Base-by-base conservation (phyloP, 202 grass and related monocot species). In the Panicum virgatum region DNA sequence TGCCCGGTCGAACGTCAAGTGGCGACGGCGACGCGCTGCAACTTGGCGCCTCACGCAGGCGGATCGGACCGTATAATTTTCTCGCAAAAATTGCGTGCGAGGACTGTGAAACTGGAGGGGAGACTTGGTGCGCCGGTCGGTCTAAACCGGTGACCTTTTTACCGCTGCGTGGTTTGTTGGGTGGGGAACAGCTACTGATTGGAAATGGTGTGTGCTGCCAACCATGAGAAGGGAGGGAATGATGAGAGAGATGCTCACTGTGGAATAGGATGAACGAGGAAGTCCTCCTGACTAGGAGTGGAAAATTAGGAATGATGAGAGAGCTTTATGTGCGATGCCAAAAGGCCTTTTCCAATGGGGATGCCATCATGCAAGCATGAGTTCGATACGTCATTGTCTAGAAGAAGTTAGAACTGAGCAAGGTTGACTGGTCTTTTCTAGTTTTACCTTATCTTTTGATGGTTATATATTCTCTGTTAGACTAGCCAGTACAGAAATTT, bases 21-120 rank as follows among this genome's bases (percentile, higher is more conserved):
- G 72, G 62, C 5, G 20, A 15, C 47, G 82, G 46, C 77, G 77
- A 85, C 63, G 40, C 48, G 27, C 48, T 32, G 80, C 80, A 67
- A 75, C 75, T 88, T 80, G 81, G 5, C 79, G 15, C 36, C 32
- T 60, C 62, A 43, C 45, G 20, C 19, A 3, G 59, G 76, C n/a
- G 60, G 39, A 67, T 86, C 67, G 13, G 7, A 14, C 13, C 36
- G 12, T 26, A 18, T 46, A 48, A 34, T 4, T 34, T 34, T 3
- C 32, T 34, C 32, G 4, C 32, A 34, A 34, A 3, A 34, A 34
- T 30, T 30, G 29, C 29, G 29, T 3, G 32, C 32, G 32, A 34
- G 54, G 7, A 62, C 78, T 1, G 27, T 62, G 9, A n/a, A 20
- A 26, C 1, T 8, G 34, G 0, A 4, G 34, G 46, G 69, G 34